These are phyloP conservation scores for Backusella parvicylindrica DNA, from an alignment of 192 early-diverging fungal genomes.

Conservation along the genomic window DNA sequence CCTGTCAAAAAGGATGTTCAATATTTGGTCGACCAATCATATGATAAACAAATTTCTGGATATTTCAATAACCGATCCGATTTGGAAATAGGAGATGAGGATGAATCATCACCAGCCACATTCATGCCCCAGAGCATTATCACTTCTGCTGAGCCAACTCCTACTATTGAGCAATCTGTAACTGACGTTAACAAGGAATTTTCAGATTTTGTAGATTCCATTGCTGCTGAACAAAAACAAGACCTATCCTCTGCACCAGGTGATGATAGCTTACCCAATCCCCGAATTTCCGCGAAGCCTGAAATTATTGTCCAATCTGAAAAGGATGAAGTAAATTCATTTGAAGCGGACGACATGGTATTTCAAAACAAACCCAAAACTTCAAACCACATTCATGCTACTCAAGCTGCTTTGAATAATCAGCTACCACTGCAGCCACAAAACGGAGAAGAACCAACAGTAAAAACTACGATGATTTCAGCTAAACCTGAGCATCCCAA, in stretches of 20 bases:
- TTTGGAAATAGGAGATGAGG: background rate
- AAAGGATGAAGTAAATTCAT: background rate
- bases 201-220: background rate
- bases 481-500: background rate
- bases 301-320: background rate
- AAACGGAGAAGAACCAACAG: background rate
- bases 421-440: background rate
- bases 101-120: background rate
- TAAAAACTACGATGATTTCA: background rate
- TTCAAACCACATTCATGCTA: background rate
- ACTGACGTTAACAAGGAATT: background rate
- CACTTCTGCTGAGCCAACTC: conserved; percentile 20
- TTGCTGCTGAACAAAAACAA: background rate
- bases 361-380: background rate
- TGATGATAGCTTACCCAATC: background rate
- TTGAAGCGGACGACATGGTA: background rate
- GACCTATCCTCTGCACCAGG: background rate
- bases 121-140: conserved; percentile 12
- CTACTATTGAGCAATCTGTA: background rate
- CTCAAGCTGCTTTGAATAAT: background rate
- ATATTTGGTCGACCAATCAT: background rate
- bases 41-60: background rate
- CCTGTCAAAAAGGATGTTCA: background rate
- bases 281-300: background rate
- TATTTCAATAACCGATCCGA: background rate